Evolutionary conservation across 2,329 filamentous ascomycete species (phyloP).

Genomic region (Epichloe hybrida): DNA sequence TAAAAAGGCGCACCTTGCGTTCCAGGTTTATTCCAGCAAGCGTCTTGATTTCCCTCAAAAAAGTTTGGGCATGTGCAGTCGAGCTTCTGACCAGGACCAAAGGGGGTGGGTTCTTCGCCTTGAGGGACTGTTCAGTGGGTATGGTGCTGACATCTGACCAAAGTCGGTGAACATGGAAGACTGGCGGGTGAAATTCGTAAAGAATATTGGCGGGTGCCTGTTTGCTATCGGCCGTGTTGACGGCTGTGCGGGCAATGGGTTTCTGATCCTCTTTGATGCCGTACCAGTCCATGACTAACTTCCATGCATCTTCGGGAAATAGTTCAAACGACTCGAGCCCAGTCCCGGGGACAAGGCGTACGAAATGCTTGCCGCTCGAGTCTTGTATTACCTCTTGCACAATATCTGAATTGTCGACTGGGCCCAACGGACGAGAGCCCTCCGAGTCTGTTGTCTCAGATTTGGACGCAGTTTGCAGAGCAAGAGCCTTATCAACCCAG

Average conservation of each 20-base stretch:
- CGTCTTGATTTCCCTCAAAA: conserved; percentile 61
- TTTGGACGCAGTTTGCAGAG: conserved; percentile 46
- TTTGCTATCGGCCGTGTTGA: conserved; percentile 49
- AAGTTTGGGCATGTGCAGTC: conserved; percentile 56
- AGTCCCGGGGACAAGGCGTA: conserved; percentile 58
- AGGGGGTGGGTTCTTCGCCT: conserved; percentile 45
- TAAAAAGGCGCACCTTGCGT: conserved; percentile 63
- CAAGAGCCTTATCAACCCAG: conserved; percentile 65
- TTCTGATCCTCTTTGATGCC: conserved; percentile 56
- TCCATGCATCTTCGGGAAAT: conserved; percentile 70
- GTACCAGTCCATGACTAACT: conserved; percentile 70
- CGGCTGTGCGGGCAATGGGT: conserved; percentile 61
- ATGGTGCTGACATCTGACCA: conserved; percentile 46
- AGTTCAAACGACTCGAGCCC: conserved; percentile 61
- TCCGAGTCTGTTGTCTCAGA: conserved; percentile 44
- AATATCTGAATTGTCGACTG: conserved; percentile 78
- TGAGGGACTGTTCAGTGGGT: conserved; percentile 42
- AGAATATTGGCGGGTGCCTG: conserved; percentile 46
- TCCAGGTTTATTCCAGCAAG: conserved; percentile 51
- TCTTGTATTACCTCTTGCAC: conserved; percentile 47
- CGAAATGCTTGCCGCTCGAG: conserved; percentile 41
- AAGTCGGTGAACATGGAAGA: conserved; percentile 75
- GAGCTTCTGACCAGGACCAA: conserved; percentile 58
- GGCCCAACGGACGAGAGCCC: conserved; percentile 50
- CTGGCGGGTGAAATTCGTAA: conserved; percentile 73